Evolutionary conservation across 768 basidiomycete species (phyloP), one percentile per base, ranked within the genome.

Genomic region (Hypholoma sublateritium): DNA sequence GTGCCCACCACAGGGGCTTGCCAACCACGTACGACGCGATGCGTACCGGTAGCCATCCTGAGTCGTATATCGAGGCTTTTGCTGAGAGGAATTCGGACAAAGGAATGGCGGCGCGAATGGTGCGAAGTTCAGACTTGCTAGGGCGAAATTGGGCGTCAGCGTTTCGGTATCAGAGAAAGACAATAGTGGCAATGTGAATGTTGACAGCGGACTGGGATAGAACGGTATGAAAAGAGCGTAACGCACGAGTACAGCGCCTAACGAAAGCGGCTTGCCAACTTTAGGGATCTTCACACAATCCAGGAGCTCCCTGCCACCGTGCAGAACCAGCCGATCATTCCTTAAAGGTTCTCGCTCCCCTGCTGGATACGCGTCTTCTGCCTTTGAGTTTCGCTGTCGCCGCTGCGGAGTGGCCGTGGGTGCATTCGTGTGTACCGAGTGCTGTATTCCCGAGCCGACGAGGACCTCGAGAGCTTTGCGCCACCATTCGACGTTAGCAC

Each of bases 401-500:
- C 46, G 44, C 36, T 17, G 41, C 16, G 47, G 36, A 12, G 51
- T 55, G 1, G 59, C 45, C 36, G 25, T 16, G 14, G 34, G 21
- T 22, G 37, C 39, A 25, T 21, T 47, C 24, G 21, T 43, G 21
- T 22, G 50, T 24, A 22, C 13, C 12, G 25, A 52, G 17, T 25
- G 62, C 58, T 89, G 85, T 65, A 84, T 72, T 1, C 88, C 88
- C 22, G 74, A 76, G 52, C 76, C 67, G n/a, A 88, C 82, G 37
- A 89, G 66, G 14, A 75, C 74, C 62, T 89, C 82, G 8, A 94
- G 76, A 0, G 85, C 82, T 44, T 75, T 73, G 34, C 81, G 83
- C 95, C 95, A 98, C 95, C 95, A 98, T 53, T 87, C 84, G 28
- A 93, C 75, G 65, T 91, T 91, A 11, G 91, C 84, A 48, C 83